A percentile compares a stretch with the other conserved stretches of the same genome.
phyloP scores from a whole-genome alignment of 2,329 filamentous ascomycete genomes.

The Fusarium annulatum region DNA sequence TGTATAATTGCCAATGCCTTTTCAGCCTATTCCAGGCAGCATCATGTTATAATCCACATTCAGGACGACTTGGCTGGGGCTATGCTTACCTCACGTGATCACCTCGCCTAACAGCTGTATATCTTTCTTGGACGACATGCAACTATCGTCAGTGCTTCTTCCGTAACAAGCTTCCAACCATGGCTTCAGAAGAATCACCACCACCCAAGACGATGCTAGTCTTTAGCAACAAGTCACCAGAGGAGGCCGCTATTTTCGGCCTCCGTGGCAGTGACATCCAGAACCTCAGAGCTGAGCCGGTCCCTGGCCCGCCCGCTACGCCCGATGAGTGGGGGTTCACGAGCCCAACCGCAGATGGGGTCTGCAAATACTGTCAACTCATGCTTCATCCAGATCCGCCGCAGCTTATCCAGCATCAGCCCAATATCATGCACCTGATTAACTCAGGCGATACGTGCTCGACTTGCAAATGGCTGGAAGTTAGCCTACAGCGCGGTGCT shows the following conservation, averaged over 20 bases:
- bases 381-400: slow-evolving; percentile 4
- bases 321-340: slow-evolving; percentile 9
- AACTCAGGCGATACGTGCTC: not conserved
- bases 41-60: not conserved
- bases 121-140: not conserved
- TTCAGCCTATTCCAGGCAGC: not conserved
- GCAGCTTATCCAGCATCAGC: not conserved
- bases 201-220: not conserved
- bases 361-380: slow-evolving; percentile 13
- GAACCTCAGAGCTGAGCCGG: not conserved
- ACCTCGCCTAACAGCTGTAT: too few species aligned
- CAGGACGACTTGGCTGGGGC: not conserved
- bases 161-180: not conserved
- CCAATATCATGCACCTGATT: not conserved
- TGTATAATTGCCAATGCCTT: not conserved
- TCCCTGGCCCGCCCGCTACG: accelerated
- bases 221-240: not conserved
- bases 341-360: not conserved
- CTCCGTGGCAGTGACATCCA: slow-evolving; percentile 5
- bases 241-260: not conserved
- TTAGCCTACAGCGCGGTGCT: not conserved
- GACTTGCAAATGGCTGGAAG: slow-evolving; percentile 6
- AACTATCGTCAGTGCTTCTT: not conserved
- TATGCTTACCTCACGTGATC: not conserved
- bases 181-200: not conserved